Evolutionary conservation across 371 early-diverging fungal species (phyloP).

Genomic region (Blakeslea trispora): DNA sequence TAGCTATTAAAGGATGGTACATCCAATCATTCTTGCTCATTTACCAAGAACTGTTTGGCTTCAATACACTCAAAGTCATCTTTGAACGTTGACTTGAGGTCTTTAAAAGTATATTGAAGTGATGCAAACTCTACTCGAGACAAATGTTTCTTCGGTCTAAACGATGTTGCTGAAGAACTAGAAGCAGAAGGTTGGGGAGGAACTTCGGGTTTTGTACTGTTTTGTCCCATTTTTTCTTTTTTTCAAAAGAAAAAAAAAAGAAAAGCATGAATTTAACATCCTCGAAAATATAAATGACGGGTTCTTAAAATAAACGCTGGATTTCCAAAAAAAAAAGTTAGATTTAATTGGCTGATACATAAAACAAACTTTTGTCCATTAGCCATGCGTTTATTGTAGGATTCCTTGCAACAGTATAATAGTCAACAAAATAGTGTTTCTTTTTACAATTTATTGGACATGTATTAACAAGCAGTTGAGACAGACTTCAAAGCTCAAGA

Average conservation of each 20-base stretch:
- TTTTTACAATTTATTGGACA: too few relatives aligned
- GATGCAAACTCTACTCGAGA: slow-evolving; percentile 34
- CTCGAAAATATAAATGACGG: too few relatives aligned
- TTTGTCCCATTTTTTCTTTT: slow-evolving; percentile 23
- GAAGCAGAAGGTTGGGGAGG: slow-evolving; percentile 2
- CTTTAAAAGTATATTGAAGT: slow-evolving; percentile 33
- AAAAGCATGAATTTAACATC: background rate
- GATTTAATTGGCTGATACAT: too few relatives aligned
- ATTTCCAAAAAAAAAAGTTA: too few relatives aligned
- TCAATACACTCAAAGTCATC: slow-evolving; percentile 48
- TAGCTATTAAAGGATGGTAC: too few relatives aligned
- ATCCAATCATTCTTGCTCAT: background rate
- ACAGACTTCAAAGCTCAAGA: too few relatives aligned
- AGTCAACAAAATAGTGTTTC: too few relatives aligned
- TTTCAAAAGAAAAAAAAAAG: background rate
- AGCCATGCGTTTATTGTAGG: too few relatives aligned
- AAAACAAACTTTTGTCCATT: too few relatives aligned
- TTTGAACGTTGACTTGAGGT: slow-evolving; percentile 32
- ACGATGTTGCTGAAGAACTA: slow-evolving; percentile 5
- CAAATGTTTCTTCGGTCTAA: slow-evolving; percentile 25
- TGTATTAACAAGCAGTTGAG: too few relatives aligned
- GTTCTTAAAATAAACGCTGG: too few relatives aligned
- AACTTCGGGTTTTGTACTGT: slow-evolving; percentile 9
- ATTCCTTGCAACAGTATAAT: too few relatives aligned
- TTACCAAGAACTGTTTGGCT: slow-evolving; percentile 47